Percentiles rank a stretch among this genome's conserved stretches.
phyloP scores from a whole-genome alignment of 768 basidiomycete genomes.

The Cyclocybe cylindracea region DNA sequence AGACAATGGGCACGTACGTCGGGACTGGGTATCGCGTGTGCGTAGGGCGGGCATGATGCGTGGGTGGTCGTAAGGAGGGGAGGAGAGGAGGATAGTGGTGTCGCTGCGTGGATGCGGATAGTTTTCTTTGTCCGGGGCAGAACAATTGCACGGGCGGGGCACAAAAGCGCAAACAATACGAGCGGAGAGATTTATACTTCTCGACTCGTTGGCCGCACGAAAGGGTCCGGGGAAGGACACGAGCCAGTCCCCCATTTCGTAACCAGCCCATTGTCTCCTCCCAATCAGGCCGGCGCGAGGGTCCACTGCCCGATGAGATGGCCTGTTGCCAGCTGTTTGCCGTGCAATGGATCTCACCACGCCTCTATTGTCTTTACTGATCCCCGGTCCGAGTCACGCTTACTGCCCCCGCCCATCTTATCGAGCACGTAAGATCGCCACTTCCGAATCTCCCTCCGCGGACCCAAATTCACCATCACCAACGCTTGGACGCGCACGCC shows the following conservation, averaged over 20 bases:
- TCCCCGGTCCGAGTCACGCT: slow-evolving; percentile 35
- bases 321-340: slow-evolving; percentile 35
- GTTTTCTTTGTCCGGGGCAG: slow-evolving; percentile 52
- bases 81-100: slow-evolving; percentile 46
- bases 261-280: slow-evolving; percentile 35
- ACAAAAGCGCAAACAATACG: slow-evolving; percentile 61
- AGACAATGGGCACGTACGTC: slow-evolving; percentile 34
- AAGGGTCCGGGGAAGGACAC: slow-evolving; percentile 40
- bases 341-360: slow-evolving; percentile 31
- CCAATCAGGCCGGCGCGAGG: slow-evolving; percentile 29
- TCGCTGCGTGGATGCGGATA: slow-evolving; percentile 41
- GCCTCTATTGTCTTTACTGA: slow-evolving; percentile 48
- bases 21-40: slow-evolving; percentile 71
- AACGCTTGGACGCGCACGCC: slow-evolving; percentile 1
- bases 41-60: slow-evolving; percentile 75
- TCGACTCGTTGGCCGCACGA: slow-evolving; percentile 25
- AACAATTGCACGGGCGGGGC: slow-evolving; percentile 72
- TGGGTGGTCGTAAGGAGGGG: slow-evolving; percentile 32
- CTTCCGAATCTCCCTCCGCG: slow-evolving; percentile 23
- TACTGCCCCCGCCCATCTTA: slow-evolving; percentile 28
- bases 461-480: slow-evolving; percentile 9
- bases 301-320: slow-evolving; percentile 37
- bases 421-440: slow-evolving; percentile 28
- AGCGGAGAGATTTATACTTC: slow-evolving; percentile 53
- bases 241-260: slow-evolving; percentile 34